Evolutionary conservation across 1,139 yeast genomes (phyloP).

Genomic region (Williopsis jadinii): DNA sequence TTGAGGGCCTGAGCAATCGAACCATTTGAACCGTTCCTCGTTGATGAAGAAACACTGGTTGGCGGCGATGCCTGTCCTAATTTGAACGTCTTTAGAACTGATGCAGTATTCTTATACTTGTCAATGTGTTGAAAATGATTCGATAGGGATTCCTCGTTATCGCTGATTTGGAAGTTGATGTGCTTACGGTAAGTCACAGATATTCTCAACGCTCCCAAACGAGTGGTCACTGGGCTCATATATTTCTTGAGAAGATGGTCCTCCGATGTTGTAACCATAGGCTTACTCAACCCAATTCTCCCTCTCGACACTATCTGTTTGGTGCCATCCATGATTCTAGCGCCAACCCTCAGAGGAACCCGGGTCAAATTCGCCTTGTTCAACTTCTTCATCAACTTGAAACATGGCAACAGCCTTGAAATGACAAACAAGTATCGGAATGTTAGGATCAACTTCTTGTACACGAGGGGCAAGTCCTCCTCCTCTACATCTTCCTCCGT

Average conservation of each 20-base stretch:
- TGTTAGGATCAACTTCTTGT: constrained; percentile 67
- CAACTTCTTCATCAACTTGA: constrained; percentile 41
- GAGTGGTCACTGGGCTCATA: constrained; percentile 66
- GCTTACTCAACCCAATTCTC: constrained; percentile 72
- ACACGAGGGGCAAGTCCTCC: constrained; percentile 59
- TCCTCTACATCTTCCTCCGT: constrained; percentile 16
- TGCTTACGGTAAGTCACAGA: constrained; percentile 77
- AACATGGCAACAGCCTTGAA: constrained; percentile 65
- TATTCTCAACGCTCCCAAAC: constrained; percentile 63
- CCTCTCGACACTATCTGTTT: constrained; percentile 77
- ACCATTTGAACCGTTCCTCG: constrained; percentile 32
- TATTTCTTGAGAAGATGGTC: constrained; percentile 52
- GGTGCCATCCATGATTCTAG: constrained; percentile 68
- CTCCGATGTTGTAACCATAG: constrained; percentile 37
- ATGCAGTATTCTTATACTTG: constrained; percentile 12
- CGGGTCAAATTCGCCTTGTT: constrained; percentile 32
- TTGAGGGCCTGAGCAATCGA: constrained; percentile 29
- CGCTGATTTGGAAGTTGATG: constrained; percentile 58
- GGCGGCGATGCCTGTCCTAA: constrained; percentile 14
- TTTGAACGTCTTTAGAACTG: constrained; percentile 15
- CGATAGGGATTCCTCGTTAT: constrained; percentile 57
- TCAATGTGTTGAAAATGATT: constrained; percentile 50
- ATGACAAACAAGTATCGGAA: constrained; percentile 70
- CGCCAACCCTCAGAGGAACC: constrained; percentile 39
- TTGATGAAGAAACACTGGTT: constrained; percentile 13